phyloP scores from a whole-genome alignment of 2,329 filamentous ascomycete genomes.

The Fusarium goolgardi region DNA sequence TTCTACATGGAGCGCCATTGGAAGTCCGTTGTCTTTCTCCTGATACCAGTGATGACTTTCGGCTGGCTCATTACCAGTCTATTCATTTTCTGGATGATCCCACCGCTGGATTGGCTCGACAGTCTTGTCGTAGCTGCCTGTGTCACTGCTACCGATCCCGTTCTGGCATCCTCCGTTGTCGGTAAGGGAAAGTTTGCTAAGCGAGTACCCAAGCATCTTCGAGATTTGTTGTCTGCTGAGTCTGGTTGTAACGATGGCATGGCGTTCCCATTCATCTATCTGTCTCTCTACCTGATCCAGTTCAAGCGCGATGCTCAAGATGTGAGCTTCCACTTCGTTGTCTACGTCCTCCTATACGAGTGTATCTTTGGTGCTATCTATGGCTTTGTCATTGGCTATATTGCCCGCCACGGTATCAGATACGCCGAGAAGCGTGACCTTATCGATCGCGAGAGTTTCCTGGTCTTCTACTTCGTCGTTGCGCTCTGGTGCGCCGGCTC shows the following conservation, averaged over 20 bases:
- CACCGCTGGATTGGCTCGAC: conserved; percentile 86
- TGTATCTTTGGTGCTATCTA: conserved; percentile 93
- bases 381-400: conserved; percentile 88
- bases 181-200: conserved; percentile 99
- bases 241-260: conserved; percentile 99
- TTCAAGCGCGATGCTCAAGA: conserved; percentile 76
- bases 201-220: conserved; percentile 94
- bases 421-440: conserved; percentile 84
- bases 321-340: conserved; percentile 87
- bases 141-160: conserved; percentile 96
- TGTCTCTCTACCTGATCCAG: conserved; percentile 88
- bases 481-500: conserved; percentile 96
- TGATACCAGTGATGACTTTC: conserved; percentile 96
- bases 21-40: conserved; percentile 87
- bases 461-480: conserved; percentile 98
- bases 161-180: conserved; percentile 95
- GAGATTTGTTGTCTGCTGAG: conserved; percentile 94
- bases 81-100: conserved; percentile 92
- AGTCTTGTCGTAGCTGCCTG: conserved; percentile 89
- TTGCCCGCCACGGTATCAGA: conserved; percentile 90
- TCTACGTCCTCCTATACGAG: conserved; percentile 91
- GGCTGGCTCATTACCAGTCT: conserved; percentile 94
- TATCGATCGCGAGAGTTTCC: conserved; percentile 95
- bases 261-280: conserved; percentile 98
- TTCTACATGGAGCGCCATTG: conserved; percentile 99